A percentile compares a stretch with the other conserved stretches of the same genome.
These are phyloP conservation scores for Microbotryum lychnidis-dioicae DNA, from an alignment of 1,284 basidiomycete genomes.

Conservation along the genomic window DNA sequence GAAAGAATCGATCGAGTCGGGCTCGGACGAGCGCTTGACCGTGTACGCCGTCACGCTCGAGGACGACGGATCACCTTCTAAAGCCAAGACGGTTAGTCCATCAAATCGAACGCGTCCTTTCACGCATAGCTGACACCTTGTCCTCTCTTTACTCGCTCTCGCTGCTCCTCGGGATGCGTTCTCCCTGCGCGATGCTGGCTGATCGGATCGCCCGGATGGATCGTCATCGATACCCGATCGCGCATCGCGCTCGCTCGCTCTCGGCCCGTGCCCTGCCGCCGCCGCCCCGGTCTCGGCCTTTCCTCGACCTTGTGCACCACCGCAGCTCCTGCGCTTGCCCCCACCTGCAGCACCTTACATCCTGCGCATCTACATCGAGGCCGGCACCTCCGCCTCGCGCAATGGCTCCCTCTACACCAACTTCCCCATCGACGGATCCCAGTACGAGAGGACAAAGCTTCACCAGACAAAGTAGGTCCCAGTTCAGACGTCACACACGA, in stretches of 20 bases:
- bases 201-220: too few relatives aligned
- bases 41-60: conserved; percentile 80
- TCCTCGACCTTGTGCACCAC: background rate
- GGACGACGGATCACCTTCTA: conserved; percentile 77
- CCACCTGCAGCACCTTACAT: conserved; percentile 83
- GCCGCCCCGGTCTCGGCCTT: background rate
- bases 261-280: background rate
- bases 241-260: background rate
- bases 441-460: conserved; percentile 68
- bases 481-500: background rate
- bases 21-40: background rate
- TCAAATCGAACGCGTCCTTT: rapidly evolving
- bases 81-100: conserved; percentile 64
- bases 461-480: conserved; percentile 62
- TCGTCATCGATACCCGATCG: background rate
- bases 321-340: conserved; percentile 87
- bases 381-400: conserved; percentile 75
- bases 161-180: too few relatives aligned
- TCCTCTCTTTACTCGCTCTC: too few relatives aligned
- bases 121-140: too few relatives aligned
- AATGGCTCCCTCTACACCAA: conserved; percentile 89
- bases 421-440: conserved; percentile 82
- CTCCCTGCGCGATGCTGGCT: background rate
- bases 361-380: conserved; percentile 75
- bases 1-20: too few relatives aligned